Base-by-base conservation (phyloP, 345 rosid species). In the Linum tenue region DNA sequence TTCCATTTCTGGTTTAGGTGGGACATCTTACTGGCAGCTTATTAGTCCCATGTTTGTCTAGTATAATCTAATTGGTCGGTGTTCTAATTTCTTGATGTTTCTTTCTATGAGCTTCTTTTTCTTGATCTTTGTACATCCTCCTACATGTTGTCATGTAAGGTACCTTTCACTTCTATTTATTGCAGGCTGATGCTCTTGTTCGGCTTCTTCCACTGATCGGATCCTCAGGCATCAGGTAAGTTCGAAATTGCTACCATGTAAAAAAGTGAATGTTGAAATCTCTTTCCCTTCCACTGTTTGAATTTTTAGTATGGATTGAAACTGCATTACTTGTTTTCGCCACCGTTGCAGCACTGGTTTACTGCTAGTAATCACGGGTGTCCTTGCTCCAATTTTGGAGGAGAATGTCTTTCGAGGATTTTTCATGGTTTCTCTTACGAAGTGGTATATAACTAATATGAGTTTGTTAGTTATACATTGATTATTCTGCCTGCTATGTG, bases 391-490 rank as follows among this genome's bases (percentile, higher is more conserved):
- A 57, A 58, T 94, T 67, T 90, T 94, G 41, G 99, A 94, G 77
- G 99, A 94, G 80, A 88, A 89, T 4, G 79, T 94, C 14, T 92
- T 94, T 77, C 96, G 99, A 66, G 99, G 97, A 48, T 94, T 94
- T 80, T 82, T 94, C 60, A 84, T 94, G 99, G 89, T 83, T 60
- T 84, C 96, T 59, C 76, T 94, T 59, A 94, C 99, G 67, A 94
- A 88, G 77, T 94, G 99, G 99, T 90, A 82, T 48, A 35, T 22
- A 10, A 39, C 64, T 16, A 61, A 66, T 31, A 12, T 62, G 48
- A 39, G 7, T 38, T 51, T 31, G 16, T 22, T 7, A 37, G 31
- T 22, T 22, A 22, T 22, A 22, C 31, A 22, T 22, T 31, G 7
- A 3, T 17, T 14, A 11, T 56, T 64, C 8, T 15, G 56, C 7